phyloP scores from a whole-genome alignment of 2,329 filamentous ascomycete species.

The Ramularia endophylla region DNA sequence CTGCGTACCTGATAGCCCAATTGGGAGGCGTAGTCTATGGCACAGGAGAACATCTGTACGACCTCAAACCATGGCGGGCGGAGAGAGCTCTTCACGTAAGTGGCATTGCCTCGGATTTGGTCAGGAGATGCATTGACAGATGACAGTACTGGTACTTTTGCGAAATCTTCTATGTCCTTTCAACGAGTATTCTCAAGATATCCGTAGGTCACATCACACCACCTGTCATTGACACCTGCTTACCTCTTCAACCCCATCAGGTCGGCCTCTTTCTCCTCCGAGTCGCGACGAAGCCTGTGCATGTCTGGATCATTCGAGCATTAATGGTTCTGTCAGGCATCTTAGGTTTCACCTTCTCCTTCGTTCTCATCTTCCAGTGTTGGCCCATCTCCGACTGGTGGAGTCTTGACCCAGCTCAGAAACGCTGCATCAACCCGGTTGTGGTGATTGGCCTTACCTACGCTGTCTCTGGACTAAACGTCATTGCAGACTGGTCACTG shows the following conservation, averaged over 20 bases:
- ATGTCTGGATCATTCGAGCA: slow-evolving; percentile 42
- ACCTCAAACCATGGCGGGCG: slow-evolving; percentile 24
- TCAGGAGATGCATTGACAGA: neutral
- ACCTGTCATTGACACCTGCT: no score
- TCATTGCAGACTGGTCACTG: slow-evolving; percentile 38
- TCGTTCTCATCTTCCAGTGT: slow-evolving; percentile 50
- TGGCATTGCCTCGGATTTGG: neutral
- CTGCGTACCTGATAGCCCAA: slow-evolving; percentile 36
- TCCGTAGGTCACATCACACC: slow-evolving; percentile 27
- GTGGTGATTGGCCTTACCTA: slow-evolving; percentile 43
- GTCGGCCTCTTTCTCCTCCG: slow-evolving; percentile 50
- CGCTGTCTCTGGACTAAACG: slow-evolving; percentile 31
- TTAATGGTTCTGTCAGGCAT: slow-evolving; percentile 43
- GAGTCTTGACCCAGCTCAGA: slow-evolving; percentile 35
- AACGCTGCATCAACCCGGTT: slow-evolving; percentile 38
- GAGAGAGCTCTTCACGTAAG: slow-evolving; percentile 18
- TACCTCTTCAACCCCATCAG: no score
- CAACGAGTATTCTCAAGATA: slow-evolving; percentile 45
- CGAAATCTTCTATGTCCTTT: slow-evolving; percentile 49
- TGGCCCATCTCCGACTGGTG: slow-evolving; percentile 49
- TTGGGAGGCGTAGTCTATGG: slow-evolving; percentile 36
- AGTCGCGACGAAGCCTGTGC: slow-evolving; percentile 42
- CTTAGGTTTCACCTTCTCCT: slow-evolving; percentile 45
- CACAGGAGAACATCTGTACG: slow-evolving; percentile 33
- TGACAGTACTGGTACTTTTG: slow-evolving; percentile 49